Evolutionary conservation across 768 basidiomycete species (phyloP).

Genomic region (Serpula lacrymans): DNA sequence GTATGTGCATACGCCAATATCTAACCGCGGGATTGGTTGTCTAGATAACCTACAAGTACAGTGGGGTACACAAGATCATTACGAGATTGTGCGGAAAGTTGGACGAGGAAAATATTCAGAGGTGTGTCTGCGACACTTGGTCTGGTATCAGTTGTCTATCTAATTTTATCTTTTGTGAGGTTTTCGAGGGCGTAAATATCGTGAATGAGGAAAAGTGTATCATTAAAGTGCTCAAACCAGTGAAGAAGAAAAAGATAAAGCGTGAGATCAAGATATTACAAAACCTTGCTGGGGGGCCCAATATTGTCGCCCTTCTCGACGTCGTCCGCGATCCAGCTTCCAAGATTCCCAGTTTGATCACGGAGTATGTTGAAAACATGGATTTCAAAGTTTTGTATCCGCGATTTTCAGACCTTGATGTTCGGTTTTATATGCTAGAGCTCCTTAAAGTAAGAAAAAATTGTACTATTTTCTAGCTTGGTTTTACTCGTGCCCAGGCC

Average conservation of each 20-base stretch:
- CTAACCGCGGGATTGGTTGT: too few relatives aligned
- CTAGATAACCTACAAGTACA: constrained; percentile 94
- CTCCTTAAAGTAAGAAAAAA: constrained; percentile 69
- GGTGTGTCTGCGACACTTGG: constrained; percentile 40
- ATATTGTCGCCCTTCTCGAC: constrained; percentile 89
- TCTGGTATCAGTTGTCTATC: constrained; percentile 10
- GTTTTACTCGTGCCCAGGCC: constrained; percentile 47
- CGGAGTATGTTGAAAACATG: constrained; percentile 97
- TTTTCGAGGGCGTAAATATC: constrained; percentile 92
- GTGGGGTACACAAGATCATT: constrained; percentile 96
- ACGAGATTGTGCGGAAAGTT: constrained; percentile 96
- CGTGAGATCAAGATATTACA: constrained; percentile 98
- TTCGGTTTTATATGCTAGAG: constrained; percentile 95
- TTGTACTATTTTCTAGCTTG: constrained; percentile 13
- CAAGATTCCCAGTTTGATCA: constrained; percentile 95
- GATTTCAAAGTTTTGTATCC: constrained; percentile 97
- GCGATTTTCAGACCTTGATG: constrained; percentile 92
- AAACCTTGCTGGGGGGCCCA: constrained; percentile 94
- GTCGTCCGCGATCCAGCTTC: constrained; percentile 95
- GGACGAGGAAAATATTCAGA: constrained; percentile 95
- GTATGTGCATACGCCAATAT: constrained; percentile 11
- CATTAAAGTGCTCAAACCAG: constrained; percentile 97
- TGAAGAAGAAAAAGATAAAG: constrained; percentile 99
- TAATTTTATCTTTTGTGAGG: constrained; percentile 49
- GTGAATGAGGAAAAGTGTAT: constrained; percentile 92